Evolutionary conservation across 2,329 filamentous ascomycete genomes (phyloP), one percentile per base, ranked within the genome.

Genomic region (Aspergillus viridinutans): DNA sequence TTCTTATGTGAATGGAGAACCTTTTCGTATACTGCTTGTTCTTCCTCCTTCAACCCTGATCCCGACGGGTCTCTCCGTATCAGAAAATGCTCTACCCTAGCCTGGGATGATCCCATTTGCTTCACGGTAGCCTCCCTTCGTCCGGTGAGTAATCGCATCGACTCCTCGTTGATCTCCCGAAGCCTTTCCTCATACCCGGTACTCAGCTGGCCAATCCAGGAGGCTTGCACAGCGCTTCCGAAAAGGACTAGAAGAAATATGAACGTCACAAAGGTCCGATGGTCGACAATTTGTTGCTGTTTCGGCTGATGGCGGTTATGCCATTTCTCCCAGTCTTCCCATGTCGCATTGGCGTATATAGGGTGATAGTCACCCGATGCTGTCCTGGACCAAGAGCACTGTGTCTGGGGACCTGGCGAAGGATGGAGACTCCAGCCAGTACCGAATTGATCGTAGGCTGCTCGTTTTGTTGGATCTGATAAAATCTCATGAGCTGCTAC

Each of bases 261-360:
- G n/a, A 96, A 74, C 5, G 84, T 78, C 7, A 88, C 83, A 69
- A 97, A 97, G 12, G 86, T 82, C 45, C 86, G 85, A 68, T 96
- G 96, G 57, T 88, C 90, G 75, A 93, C 86, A 89, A 53, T 86
- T 52, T 69, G 71, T 62, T 67, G 67, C 63, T 76, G 61, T 54
- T 67, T 73, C 66, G 59, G 67, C 68, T 64, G 80, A 72, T 68
- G 79, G 73, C 72, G 80, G 72, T 85, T 79, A 65, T 90, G 83
- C 87, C 89, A 96, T 48, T 81, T 82, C 76, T 96, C 90, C 92
- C 92, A 97, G 72, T 99, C 94, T 72, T 99, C 94, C 94, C 94
- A 99, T 0, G 94, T 97, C 0, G 91, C 94, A 72, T 97, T 97
- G 64, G 78, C 72, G 67, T 79, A 83, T 50, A 87, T 83, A 71